These are phyloP conservation scores for Phyllosticta capitalensis DNA, from an alignment of 2,329 filamentous ascomycete species.

Conservation along the genomic window DNA sequence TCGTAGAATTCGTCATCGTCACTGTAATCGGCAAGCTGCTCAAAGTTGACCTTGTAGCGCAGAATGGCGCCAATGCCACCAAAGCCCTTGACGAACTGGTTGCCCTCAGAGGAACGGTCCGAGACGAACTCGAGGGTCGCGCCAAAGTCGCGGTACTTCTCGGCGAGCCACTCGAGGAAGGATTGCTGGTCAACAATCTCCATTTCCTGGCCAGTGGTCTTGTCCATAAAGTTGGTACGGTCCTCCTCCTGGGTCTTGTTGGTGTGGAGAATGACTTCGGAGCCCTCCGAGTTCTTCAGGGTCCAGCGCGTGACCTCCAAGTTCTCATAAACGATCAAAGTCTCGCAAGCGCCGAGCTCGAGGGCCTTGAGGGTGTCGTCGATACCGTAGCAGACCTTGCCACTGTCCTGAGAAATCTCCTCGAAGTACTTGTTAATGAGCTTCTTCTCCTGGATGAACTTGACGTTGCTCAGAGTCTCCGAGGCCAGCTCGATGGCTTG, in stretches of 20 bases:
- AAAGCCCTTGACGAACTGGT: slow-evolving; percentile 99
- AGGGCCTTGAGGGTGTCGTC: slow-evolving; percentile 96
- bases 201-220: slow-evolving; percentile 94
- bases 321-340: slow-evolving; percentile 93
- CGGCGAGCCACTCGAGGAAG: slow-evolving; percentile 99
- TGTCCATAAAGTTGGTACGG: slow-evolving; percentile 86
- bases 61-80: slow-evolving; percentile 96
- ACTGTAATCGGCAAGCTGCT: slow-evolving; percentile 85
- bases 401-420: slow-evolving; percentile 95
- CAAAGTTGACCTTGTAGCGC: slow-evolving; percentile 99
- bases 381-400: slow-evolving; percentile 94
- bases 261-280: slow-evolving; percentile 70
- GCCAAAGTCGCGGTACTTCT: slow-evolving; percentile 97
- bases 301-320: slow-evolving; percentile 88
- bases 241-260: slow-evolving; percentile 75
- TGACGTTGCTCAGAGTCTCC: slow-evolving; percentile 96
- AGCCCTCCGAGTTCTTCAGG: slow-evolving; percentile 68
- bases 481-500: slow-evolving; percentile 93
- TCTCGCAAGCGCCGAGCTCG: slow-evolving; percentile 91
- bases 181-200: slow-evolving; percentile 78
- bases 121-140: slow-evolving; percentile 94
- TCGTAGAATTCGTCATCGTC: slow-evolving; percentile 80
- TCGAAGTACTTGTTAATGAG: slow-evolving; percentile 98
- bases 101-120: slow-evolving; percentile 93
- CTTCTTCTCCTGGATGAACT: slow-evolving; percentile 99